These are phyloP conservation scores for Ceratobasidium sp. DNA, from an alignment of 1,284 basidiomycete species.

Conservation along the genomic window DNA sequence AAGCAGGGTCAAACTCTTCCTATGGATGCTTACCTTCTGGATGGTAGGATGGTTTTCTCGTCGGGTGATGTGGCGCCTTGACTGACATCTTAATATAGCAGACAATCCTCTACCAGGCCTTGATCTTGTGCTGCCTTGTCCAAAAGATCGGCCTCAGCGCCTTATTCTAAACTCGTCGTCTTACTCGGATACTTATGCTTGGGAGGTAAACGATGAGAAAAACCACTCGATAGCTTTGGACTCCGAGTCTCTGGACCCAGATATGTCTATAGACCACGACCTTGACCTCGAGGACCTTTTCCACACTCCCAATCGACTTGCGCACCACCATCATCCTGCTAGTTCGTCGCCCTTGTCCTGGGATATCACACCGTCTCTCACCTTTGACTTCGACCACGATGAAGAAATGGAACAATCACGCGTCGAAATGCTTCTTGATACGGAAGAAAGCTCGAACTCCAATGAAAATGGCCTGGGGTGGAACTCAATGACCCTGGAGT, in stretches of 20 bases:
- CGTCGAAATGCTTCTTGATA: constrained; percentile 28
- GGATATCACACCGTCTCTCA: constrained; percentile 29
- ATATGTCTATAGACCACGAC: constrained; percentile 19
- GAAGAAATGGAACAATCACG: constrained; percentile 24
- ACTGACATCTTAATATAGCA: neutral
- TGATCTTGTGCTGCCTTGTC: constrained; percentile 24
- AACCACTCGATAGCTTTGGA: neutral
- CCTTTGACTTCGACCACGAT: constrained; percentile 17
- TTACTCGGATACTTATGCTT: constrained; percentile 1
- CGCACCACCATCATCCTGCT: neutral
- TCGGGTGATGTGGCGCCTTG: neutral
- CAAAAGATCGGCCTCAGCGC: constrained; percentile 12
- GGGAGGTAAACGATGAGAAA: neutral
- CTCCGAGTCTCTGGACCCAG: neutral
- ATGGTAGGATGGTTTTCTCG: constrained; percentile 5
- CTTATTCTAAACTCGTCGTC: constrained; percentile 7
- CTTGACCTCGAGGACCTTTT: constrained; percentile 26
- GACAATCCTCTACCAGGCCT: constrained; percentile 1
- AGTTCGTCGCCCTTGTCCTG: constrained; percentile 24
- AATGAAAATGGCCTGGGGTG: neutral
- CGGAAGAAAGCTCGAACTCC: neutral
- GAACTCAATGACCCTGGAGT: neutral
- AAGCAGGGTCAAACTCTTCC: constrained; percentile 21
- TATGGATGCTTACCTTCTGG: constrained; percentile 25
- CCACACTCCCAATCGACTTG: neutral